A percentile compares a stretch with the other conserved stretches of the same genome.
Evolutionary conservation across 768 basidiomycete species (phyloP).

Genomic region (Pseudohyphozyma bogoriensis): DNA sequence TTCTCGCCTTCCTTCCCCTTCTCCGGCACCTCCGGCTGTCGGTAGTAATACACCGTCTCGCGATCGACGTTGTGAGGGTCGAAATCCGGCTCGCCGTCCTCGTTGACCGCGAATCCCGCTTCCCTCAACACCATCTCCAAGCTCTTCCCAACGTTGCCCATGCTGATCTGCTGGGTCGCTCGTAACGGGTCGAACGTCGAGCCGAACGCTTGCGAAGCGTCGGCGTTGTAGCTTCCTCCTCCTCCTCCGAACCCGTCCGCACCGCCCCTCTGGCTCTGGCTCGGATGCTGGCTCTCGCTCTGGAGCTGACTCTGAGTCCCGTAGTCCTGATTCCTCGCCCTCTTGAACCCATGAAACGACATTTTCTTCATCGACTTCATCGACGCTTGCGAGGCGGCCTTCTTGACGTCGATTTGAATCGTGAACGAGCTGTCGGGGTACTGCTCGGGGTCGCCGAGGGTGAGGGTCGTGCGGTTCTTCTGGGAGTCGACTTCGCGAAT

Average conservation of each 20-base stretch:
- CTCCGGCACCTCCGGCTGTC: neutral
- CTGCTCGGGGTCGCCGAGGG: slow-evolving; percentile 64
- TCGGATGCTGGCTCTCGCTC: neutral
- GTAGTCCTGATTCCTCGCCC: neutral
- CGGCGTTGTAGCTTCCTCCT: neutral
- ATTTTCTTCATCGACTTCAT: slow-evolving; percentile 69
- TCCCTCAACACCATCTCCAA: slow-evolving; percentile 2
- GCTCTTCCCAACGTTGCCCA: slow-evolving; percentile 13
- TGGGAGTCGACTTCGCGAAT: slow-evolving; percentile 56
- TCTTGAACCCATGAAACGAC: slow-evolving; percentile 18
- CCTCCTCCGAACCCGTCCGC: neutral
- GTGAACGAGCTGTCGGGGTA: slow-evolving; percentile 62
- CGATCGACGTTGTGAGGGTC: slow-evolving; percentile 8
- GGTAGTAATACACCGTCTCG: slow-evolving; percentile 11
- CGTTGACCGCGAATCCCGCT: slow-evolving; percentile 17
- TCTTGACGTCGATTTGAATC: slow-evolving; percentile 62
- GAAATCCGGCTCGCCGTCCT: slow-evolving; percentile 12
- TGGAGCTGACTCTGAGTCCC: neutral
- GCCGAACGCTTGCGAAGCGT: neutral
- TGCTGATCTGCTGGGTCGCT: neutral
- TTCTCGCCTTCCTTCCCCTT: neutral
- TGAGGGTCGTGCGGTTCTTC: slow-evolving; percentile 54
- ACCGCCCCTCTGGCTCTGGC: slow-evolving; percentile 38
- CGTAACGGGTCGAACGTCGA: neutral
- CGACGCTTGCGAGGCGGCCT: slow-evolving; percentile 61